A percentile compares a stretch with the other conserved stretches of the same genome.
Evolutionary conservation across 1,284 basidiomycete species (phyloP).

Genomic region (Tilletia walkeri): DNA sequence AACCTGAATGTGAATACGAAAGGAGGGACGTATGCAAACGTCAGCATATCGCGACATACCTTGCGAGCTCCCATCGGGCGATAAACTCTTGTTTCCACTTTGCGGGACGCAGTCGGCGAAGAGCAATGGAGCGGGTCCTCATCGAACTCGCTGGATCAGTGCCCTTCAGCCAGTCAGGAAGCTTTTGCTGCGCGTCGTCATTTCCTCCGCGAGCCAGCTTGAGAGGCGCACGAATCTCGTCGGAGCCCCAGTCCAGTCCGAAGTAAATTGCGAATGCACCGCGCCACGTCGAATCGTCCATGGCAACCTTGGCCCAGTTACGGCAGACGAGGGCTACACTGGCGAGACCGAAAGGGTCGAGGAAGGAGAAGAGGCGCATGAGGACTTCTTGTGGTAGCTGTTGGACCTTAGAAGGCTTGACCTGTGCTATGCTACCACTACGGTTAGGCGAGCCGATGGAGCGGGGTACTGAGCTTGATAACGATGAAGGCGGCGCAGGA

Average conservation of each 20-base stretch:
- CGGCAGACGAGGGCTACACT: slow-evolving; percentile 65
- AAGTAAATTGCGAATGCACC: slow-evolving; percentile 74
- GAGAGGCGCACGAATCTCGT: slow-evolving; percentile 57
- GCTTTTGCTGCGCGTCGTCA: neutral
- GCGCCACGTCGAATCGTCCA: slow-evolving; percentile 77
- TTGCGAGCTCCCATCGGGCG: slow-evolving; percentile 3
- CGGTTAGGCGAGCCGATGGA: neutral
- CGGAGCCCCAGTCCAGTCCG: slow-evolving; percentile 65
- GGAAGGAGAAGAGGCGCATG: slow-evolving; percentile 73
- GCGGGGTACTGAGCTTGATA: neutral
- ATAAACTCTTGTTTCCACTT: slow-evolving; percentile 12
- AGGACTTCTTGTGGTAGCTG: slow-evolving; percentile 70
- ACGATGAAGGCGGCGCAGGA: neutral
- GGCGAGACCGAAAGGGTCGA: slow-evolving; percentile 68
- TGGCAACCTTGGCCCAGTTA: slow-evolving; percentile 66
- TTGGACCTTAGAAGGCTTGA: slow-evolving; percentile 20
- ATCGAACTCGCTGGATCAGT: neutral
- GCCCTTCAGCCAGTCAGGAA: neutral
- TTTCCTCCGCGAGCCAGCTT: neutral
- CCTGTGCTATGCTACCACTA: neutral
- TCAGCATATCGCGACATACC: slow-evolving; percentile 54
- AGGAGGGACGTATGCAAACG: slow-evolving; percentile 37
- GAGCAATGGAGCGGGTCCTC: neutral
- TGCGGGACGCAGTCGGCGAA: neutral
- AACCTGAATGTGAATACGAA: neutral